Evolutionary conservation across 140 eudicot genomes (phyloP).

Genomic region (Erigeron philadelphicus): DNA sequence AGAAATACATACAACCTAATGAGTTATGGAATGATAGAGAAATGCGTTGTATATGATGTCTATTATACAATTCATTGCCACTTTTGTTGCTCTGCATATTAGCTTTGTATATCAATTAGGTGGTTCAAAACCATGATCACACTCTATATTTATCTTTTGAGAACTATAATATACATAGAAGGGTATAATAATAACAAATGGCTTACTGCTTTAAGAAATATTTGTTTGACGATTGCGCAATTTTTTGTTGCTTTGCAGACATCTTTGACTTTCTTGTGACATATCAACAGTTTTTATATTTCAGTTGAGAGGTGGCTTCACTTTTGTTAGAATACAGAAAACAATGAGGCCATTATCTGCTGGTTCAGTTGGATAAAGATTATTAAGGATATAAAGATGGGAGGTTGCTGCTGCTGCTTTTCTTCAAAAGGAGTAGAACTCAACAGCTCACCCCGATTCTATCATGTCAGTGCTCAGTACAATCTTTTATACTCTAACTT

Average conservation of each 20-base stretch:
- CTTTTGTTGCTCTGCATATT: not conserved
- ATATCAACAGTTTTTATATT: not conserved
- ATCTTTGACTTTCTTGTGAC: too few relatives aligned
- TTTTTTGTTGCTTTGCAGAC: too few relatives aligned
- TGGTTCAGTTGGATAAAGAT: constrained; percentile 43
- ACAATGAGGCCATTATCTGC: constrained; percentile 38
- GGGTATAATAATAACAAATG: not conserved
- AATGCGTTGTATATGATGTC: too few relatives aligned
- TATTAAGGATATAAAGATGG: constrained; percentile 42
- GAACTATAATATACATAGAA: not conserved
- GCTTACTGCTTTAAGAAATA: too few relatives aligned
- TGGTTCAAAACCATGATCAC: not conserved
- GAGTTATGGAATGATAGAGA: too few relatives aligned
- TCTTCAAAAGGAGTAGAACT: constrained; percentile 56
- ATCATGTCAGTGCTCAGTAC: constrained; percentile 52
- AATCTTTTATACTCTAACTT: not conserved
- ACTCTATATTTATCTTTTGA: not conserved
- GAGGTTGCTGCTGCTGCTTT: constrained; percentile 81
- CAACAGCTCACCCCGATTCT: constrained; percentile 53
- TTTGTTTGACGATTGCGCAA: too few relatives aligned
- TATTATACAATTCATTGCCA: not conserved
- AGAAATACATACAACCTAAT: not conserved
- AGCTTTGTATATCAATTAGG: not conserved
- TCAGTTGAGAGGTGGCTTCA: constrained; percentile 18
- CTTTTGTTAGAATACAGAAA: constrained; percentile 19